Conservation (phyloP, 352 stramenopile genomes). For the Globisporangium nodosum region DNA sequence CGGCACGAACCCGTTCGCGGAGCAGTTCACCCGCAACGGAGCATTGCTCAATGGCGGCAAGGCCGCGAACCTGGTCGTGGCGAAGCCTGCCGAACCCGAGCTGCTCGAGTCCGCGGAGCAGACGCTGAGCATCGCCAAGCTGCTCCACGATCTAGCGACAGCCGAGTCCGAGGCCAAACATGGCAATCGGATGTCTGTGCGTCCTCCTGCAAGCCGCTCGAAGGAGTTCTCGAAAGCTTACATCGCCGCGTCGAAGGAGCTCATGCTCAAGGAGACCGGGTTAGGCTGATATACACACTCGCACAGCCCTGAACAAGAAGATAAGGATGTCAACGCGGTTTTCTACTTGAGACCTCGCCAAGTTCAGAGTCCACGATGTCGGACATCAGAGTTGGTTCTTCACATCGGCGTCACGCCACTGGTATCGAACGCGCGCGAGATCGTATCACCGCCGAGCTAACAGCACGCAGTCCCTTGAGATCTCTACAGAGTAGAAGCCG, state of each 20-base stretch:
- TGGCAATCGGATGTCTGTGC: constrained; percentile 57
- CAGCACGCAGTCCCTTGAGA: too few species aligned
- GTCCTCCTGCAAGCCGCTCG: constrained; percentile 31
- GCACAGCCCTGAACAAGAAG: too few species aligned
- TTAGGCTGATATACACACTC: constrained; percentile 12
- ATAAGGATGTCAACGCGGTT: too few species aligned
- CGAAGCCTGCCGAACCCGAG: constrained; percentile 28
- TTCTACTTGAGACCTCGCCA: too few species aligned
- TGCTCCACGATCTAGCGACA: constrained; percentile 66
- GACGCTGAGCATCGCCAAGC: constrained; percentile 68
- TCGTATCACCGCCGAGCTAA: too few species aligned
- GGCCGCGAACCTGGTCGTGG: constrained; percentile 27
- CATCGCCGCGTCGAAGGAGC: constrained; percentile 59
- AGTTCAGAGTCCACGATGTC: too few species aligned
- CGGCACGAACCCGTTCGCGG: constrained; percentile 37
- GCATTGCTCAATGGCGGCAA: constrained; percentile 38
- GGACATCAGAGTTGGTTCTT: too few species aligned
- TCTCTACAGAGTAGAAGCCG: too few species aligned
- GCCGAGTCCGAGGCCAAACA: constrained; percentile 59
- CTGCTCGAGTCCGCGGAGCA: constrained; percentile 59
- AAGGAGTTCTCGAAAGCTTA: constrained; percentile 71
- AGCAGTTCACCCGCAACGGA: constrained; percentile 49
- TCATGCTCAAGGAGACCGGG: constrained; percentile 56
- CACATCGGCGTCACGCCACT: too few species aligned
- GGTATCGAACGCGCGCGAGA: too few species aligned